These are phyloP conservation scores for Pseudozyma tsukubaensis DNA, from an alignment of 1,284 basidiomycete genomes.

Conservation along the genomic window DNA sequence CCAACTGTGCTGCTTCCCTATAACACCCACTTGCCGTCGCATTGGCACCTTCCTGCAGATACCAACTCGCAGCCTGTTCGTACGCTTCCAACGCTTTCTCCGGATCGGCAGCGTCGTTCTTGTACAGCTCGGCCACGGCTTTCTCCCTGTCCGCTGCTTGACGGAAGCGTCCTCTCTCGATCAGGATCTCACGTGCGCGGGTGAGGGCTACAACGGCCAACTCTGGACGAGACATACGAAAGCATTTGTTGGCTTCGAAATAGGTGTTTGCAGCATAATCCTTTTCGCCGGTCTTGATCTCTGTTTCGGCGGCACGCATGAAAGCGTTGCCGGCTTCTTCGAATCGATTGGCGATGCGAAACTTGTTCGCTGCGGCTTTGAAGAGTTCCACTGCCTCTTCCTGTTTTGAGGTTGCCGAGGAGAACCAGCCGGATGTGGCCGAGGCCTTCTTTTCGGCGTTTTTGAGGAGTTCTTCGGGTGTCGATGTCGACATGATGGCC, in stretches of 20 bases:
- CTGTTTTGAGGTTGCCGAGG: conserved; percentile 54
- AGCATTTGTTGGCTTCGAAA: conserved; percentile 67
- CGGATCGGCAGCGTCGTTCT: conserved; percentile 79
- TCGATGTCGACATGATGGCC: conserved; percentile 56
- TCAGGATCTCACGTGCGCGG: conserved; percentile 85
- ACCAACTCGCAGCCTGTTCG: conserved; percentile 95
- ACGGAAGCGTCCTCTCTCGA: conserved; percentile 87
- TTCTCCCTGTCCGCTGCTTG: conserved; percentile 97
- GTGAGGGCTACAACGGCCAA: conserved; percentile 88
- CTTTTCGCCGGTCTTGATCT: conserved; percentile 63
- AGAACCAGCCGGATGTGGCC: conserved; percentile 76
- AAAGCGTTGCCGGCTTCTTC: conserved; percentile 82
- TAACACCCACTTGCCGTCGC: conserved; percentile 95
- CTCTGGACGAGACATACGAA: conserved; percentile 64
- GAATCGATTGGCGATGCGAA: conserved; percentile 93
- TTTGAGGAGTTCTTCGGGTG: conserved; percentile 74
- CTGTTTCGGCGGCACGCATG: conserved; percentile 65
- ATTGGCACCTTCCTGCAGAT: conserved; percentile 92
- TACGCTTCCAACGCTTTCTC: conserved; percentile 88
- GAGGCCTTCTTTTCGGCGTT: conserved; percentile 92
- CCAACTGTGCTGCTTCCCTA: conserved; percentile 94
- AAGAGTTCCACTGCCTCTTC: conserved; percentile 93
- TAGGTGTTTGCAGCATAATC: conserved; percentile 68
- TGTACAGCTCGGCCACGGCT: conserved; percentile 86
- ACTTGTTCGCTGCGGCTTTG: conserved; percentile 92